These are phyloP conservation scores for Syzygium malaccense DNA, from an alignment of 441 rosid species.

Conservation along the genomic window DNA sequence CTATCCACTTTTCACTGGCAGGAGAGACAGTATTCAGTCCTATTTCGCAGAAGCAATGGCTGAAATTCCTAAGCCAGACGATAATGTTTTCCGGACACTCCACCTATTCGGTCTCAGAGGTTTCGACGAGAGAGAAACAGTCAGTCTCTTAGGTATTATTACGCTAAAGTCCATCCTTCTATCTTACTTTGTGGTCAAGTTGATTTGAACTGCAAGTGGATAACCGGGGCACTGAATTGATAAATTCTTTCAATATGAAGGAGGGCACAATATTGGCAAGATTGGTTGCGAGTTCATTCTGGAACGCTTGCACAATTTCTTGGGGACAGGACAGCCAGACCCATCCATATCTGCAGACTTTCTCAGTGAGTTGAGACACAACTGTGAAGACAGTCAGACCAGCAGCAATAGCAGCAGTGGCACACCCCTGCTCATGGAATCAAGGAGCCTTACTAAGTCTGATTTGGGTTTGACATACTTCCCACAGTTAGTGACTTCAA, in stretches of 20 bases:
- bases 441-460: neutral
- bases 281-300: constrained; percentile 29
- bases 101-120: constrained; percentile 28
- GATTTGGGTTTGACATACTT: neutral
- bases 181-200: neutral
- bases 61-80: constrained; percentile 33
- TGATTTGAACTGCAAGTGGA: neutral
- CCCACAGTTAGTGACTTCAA: constrained; percentile 7
- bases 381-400: constrained; percentile 9
- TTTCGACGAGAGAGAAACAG: constrained; percentile 34
- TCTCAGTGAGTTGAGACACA: constrained; percentile 17
- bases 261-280: constrained; percentile 33
- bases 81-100: constrained; percentile 20
- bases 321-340: constrained; percentile 25
- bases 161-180: neutral
- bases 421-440: neutral
- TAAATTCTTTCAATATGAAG: constrained; percentile 6
- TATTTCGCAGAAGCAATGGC: constrained; percentile 22
- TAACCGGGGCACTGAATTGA: neutral
- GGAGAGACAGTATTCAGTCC: constrained; percentile 36
- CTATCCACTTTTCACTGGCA: constrained; percentile 45
- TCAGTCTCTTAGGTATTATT: constrained; percentile 34
- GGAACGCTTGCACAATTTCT: constrained; percentile 21
- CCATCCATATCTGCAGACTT: constrained; percentile 25
- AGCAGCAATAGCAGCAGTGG: neutral